Evolutionary conservation across 139 green algal species (phyloP), one percentile per base, ranked within the genome.

Genomic region (Chlamydomonas incerta): DNA sequence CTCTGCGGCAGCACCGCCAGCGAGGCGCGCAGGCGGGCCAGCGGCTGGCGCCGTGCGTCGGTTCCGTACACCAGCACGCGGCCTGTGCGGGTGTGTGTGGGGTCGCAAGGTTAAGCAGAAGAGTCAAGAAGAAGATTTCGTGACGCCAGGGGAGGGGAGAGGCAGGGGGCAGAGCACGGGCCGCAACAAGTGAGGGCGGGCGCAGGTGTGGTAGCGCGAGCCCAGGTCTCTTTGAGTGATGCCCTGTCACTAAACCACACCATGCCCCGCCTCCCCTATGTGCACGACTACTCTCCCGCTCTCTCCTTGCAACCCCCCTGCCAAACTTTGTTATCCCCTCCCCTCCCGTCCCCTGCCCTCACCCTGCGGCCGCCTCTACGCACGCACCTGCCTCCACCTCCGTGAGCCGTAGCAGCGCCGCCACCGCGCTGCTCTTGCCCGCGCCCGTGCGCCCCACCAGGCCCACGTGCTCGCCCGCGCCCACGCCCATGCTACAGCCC

Each of bases 371-470:
- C 34, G 10, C 55, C 6, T 9, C 35, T 63, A 46, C 37, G 28
- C 33, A 66, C 50, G 21, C 34, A 88, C 87, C 87, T 24, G 75
- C 72, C 28, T 91, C 35, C 3, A 91, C 76, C 76, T 94, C 88
- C 47, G 85, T 66, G 46, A 97, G 82, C 35, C 95, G 82, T 81
- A 96, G 70, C 86, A 96, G 71, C 23, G 86, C 89, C 29, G 90
- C 90, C 37, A 97, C 26, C 31, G 95, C 46, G 57, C 86, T 92
- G 87, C 85, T 93, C 87, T 96, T 96, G n/a, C 95, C 95, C 6
- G 94, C 93, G 62, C 96, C 96, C 28, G 93, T 96, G 69, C 94
- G 90, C 33, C 95, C 95, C 4, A 93, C 80, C 58, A 98, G 90
- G 55, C 91, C 92, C 41, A 93, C 86, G 77, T 95, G 93, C 88